Conservation (phyloP, 2,329 filamentous ascomycete species). For the Fusarium staphyleae region DNA sequence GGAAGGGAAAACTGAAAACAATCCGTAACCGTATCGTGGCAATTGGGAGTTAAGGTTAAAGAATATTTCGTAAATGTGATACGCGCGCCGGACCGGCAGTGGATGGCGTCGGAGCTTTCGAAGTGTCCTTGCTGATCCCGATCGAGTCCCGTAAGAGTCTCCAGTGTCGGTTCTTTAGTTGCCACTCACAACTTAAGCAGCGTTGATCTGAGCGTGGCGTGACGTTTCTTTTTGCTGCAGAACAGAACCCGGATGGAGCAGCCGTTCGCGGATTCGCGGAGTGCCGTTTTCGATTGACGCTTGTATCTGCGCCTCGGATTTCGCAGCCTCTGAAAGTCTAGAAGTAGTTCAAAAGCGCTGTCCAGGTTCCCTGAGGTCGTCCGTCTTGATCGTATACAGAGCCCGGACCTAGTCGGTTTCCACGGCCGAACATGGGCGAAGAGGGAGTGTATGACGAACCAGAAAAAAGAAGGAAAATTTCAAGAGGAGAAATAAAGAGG, state of each 20-base stretch:
- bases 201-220: conserved; percentile 20
- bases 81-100: conserved; percentile 26
- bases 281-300: background rate
- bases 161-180: conserved; percentile 6
- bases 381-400: conserved; percentile 12
- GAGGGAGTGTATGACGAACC: conserved; percentile 25
- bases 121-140: conserved; percentile 14
- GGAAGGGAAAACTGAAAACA: conserved; percentile 6
- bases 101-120: conserved; percentile 21
- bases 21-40: conserved; percentile 16
- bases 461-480: background rate
- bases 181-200: conserved; percentile 20
- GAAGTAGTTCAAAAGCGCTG: background rate
- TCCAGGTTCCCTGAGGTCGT: conserved; percentile 5
- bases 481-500: background rate
- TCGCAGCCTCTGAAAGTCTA: conserved; percentile 1
- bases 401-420: conserved; percentile 2
- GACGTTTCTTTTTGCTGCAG: conserved; percentile 9
- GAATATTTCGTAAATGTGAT: conserved; percentile 25
- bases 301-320: background rate
- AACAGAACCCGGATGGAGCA: conserved; percentile 15
- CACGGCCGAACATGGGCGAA: conserved; percentile 11
- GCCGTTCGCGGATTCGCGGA: conserved; percentile 6
- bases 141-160: conserved; percentile 10
- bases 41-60: conserved; percentile 1